Conservation (phyloP, 2,329 filamentous ascomycete species). For the Aspergillus piperis region DNA sequence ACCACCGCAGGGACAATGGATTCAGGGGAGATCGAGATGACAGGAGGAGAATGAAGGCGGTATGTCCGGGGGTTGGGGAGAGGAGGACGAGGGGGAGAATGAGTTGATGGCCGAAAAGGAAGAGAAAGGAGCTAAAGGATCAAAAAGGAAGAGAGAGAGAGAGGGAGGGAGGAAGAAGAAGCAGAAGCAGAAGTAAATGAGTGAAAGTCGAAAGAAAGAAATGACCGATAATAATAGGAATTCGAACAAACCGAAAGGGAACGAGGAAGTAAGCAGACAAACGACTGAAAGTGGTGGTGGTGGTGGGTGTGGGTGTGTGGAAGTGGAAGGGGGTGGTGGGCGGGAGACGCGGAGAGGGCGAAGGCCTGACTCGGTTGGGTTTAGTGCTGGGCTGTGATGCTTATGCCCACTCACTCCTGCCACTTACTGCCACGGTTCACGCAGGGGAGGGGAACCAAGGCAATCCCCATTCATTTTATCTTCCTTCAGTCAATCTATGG, state of each 20-base stretch:
- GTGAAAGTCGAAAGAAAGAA: slow-evolving; percentile 8
- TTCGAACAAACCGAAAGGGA: slow-evolving; percentile 10
- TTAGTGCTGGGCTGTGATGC: neutral
- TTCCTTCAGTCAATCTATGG: too few relatives aligned
- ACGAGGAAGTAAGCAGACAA: neutral
- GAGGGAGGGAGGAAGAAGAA: neutral
- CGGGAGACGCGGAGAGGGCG: slow-evolving; percentile 4
- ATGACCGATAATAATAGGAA: slow-evolving; percentile 4
- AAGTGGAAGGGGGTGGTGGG: neutral
- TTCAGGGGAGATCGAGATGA: slow-evolving; percentile 16
- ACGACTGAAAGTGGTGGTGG: slow-evolving; percentile 1
- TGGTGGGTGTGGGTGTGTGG: slow-evolving; percentile 5
- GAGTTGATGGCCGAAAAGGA: neutral
- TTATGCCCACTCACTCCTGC: slow-evolving; percentile 8
- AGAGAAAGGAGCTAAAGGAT: slow-evolving; percentile 2
- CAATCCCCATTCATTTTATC: too few relatives aligned
- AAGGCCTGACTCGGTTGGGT: neutral
- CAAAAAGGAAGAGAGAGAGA: neutral
- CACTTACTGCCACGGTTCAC: slow-evolving; percentile 11
- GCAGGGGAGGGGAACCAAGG: neutral
- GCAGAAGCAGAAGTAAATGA: slow-evolving; percentile 5
- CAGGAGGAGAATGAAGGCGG: neutral
- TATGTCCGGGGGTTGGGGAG: neutral
- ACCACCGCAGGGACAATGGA: slow-evolving; percentile 14
- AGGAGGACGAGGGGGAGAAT: slow-evolving; percentile 8